phyloP scores from a whole-genome alignment of 371 early-diverging fungal species.

The Syncephalastrum racemosum region DNA sequence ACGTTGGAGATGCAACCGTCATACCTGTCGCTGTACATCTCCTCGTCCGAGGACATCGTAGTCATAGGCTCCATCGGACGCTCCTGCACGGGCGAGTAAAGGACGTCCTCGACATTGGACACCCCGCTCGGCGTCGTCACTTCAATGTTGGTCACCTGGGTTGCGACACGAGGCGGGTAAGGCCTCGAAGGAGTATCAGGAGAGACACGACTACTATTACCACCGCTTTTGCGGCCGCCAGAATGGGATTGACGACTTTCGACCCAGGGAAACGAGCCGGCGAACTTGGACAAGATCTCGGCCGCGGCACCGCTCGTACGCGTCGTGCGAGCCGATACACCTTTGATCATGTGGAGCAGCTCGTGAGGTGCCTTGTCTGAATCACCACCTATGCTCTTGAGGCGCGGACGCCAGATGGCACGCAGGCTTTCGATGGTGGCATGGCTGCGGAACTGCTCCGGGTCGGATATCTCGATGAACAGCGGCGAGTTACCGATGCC shows the following conservation, averaged over 20 bases:
- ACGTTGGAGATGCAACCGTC: background rate
- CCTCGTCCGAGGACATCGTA: constrained; percentile 18
- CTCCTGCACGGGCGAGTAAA: constrained; percentile 6
- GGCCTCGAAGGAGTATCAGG: constrained; percentile 1
- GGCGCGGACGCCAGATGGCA: constrained; percentile 60
- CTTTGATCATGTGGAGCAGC: constrained; percentile 35
- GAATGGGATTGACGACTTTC: constrained; percentile 9
- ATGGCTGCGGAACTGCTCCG: constrained; percentile 60
- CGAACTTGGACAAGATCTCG: constrained; percentile 41
- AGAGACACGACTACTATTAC: constrained; percentile 1
- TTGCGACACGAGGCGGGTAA: background rate
- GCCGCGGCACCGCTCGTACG: constrained; percentile 45
- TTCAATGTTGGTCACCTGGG: constrained; percentile 6
- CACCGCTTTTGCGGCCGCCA: background rate
- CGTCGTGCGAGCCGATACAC: constrained; percentile 35
- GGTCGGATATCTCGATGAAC: constrained; percentile 52
- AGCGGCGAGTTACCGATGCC: constrained; percentile 51
- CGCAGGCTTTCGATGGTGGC: constrained; percentile 58
- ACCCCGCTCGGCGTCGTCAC: constrained; percentile 9
- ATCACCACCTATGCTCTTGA: constrained; percentile 26
- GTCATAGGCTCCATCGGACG: background rate
- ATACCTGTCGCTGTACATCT: constrained; percentile 15
- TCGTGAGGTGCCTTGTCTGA: constrained; percentile 23
- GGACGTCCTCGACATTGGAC: constrained; percentile 13
- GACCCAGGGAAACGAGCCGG: constrained; percentile 33